Percentiles rank a stretch among this genome's conserved stretches.
Evolutionary conservation across 768 basidiomycete species (phyloP).

Genomic region (Kwoniella pini): DNA sequence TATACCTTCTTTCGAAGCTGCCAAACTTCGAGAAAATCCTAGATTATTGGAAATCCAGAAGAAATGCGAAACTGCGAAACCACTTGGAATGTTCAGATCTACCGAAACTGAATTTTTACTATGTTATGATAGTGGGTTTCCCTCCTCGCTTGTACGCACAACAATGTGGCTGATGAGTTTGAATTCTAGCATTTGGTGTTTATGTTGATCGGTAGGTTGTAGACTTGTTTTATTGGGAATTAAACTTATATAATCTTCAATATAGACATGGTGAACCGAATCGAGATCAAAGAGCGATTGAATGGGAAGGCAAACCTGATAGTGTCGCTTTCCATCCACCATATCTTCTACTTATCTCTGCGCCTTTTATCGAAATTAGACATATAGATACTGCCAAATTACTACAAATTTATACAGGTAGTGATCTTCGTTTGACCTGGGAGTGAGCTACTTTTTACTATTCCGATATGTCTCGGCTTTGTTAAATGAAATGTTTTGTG

Average conservation of each 20-base stretch:
- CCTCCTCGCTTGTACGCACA: background rate
- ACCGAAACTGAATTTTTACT: constrained; percentile 85
- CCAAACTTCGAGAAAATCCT: constrained; percentile 64
- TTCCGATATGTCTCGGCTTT: no score
- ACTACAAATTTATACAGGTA: constrained; percentile 53
- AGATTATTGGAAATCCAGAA: constrained; percentile 69
- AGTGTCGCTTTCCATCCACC: constrained; percentile 86
- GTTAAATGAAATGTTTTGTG: constrained; percentile 5
- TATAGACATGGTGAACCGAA: constrained; percentile 74
- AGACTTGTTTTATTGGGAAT: background rate
- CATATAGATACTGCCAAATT: constrained; percentile 59
- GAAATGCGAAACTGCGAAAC: constrained; percentile 75
- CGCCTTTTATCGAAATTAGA: constrained; percentile 85
- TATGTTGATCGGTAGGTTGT: constrained; percentile 72
- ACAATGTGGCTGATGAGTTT: constrained; percentile 12
- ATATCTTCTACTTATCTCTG: constrained; percentile 82
- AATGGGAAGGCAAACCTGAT: constrained; percentile 93
- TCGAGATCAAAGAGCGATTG: constrained; percentile 68
- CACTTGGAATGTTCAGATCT: constrained; percentile 85
- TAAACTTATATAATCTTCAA: background rate
- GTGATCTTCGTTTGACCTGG: constrained; percentile 75
- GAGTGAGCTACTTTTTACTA: constrained; percentile 70
- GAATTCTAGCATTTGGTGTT: constrained; percentile 73
- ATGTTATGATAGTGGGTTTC: constrained; percentile 74
- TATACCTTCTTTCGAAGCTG: constrained; percentile 66